These are phyloP conservation scores for Bonia amplexicaulis DNA, from an alignment of 176 grass and related monocot genomes.

Conservation along the genomic window DNA sequence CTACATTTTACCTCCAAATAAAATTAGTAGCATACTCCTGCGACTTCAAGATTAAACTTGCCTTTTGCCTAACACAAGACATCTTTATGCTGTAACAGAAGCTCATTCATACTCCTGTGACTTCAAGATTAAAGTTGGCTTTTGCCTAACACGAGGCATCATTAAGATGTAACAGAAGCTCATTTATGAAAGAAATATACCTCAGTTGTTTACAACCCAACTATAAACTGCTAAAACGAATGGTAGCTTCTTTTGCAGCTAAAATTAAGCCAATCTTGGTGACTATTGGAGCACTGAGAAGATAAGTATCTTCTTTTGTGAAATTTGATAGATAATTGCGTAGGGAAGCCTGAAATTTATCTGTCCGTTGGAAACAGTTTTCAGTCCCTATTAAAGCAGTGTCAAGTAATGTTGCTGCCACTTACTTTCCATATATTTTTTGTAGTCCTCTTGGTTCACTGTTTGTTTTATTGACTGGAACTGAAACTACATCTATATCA, in stretches of 20 bases:
- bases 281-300: not conserved
- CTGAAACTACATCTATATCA: not conserved
- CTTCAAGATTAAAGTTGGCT: not conserved
- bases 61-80: not conserved
- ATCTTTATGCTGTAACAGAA: not conserved
- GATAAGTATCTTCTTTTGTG: not conserved
- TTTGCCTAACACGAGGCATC: not conserved
- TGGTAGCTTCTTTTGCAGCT: not conserved
- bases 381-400: not conserved
- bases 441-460: not conserved
- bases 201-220: not conserved
- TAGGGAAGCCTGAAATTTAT: not conserved
- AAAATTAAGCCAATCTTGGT: not conserved
- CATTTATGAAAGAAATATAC: not conserved
- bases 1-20: not conserved
- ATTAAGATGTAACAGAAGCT: not conserved
- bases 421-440: not conserved
- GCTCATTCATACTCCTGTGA: not conserved
- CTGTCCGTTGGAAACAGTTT: not conserved
- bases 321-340: not conserved
- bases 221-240: not conserved
- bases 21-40: not conserved
- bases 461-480: slow-evolving; percentile 4
- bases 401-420: not conserved
- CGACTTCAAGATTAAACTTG: not conserved